Percentiles rank a stretch among this genome's conserved stretches.
Conservation (phyloP, 139 green algal species). For the Coelastrella sp. region DNA sequence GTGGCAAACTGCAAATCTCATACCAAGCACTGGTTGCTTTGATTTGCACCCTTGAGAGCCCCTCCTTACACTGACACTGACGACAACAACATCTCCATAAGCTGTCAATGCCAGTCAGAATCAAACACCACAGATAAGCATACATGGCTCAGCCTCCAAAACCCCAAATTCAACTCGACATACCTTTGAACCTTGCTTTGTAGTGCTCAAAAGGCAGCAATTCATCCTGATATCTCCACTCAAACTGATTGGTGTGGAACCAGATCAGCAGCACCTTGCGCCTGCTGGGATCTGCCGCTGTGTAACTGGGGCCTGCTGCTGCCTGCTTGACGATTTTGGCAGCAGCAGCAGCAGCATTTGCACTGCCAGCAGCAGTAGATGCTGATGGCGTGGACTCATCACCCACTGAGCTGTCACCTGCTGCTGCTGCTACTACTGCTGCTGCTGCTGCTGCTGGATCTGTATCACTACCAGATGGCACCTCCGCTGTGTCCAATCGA, state of each 20-base stretch:
- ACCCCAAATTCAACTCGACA: too few relatives aligned
- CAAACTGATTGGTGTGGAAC: conserved; percentile 25
- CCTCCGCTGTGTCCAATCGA: background rate
- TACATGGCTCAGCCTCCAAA: too few relatives aligned
- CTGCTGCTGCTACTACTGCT: conserved; percentile 11
- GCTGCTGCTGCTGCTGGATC: background rate
- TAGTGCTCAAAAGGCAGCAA: conserved; percentile 26
- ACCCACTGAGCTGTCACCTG: background rate
- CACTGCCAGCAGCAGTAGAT: conserved; percentile 17
- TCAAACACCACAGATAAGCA: background rate
- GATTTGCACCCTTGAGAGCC: too few relatives aligned
- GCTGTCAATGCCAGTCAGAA: background rate
- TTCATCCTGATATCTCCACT: conserved; percentile 38
- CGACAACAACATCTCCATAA: too few relatives aligned
- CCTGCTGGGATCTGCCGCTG: background rate
- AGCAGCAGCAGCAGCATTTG: background rate
- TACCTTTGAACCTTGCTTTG: conserved; percentile 8
- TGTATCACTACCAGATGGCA: background rate
- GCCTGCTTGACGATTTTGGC: background rate
- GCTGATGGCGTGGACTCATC: background rate
- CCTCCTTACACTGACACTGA: too few relatives aligned
- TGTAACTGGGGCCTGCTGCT: background rate
- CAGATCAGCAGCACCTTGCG: conserved; percentile 51
- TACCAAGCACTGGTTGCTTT: too few relatives aligned
- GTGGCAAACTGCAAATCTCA: too few relatives aligned